A percentile compares a stretch with the other conserved stretches of the same genome.
These are phyloP conservation scores for Caryopteris hybrid DNA, from an alignment of 305 asterid genomes.

Conservation along the genomic window DNA sequence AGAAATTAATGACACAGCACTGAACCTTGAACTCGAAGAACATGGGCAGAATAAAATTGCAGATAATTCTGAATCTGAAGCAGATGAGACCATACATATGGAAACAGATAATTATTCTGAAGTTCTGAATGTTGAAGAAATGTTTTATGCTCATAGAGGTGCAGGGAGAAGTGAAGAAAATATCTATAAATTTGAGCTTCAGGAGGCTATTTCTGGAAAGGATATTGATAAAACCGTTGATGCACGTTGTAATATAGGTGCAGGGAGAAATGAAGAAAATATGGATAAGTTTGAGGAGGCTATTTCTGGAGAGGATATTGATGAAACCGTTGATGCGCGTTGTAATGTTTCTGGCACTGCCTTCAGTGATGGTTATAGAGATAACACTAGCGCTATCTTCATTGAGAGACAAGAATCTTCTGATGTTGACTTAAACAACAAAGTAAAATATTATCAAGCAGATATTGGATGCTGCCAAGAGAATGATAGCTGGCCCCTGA, in stretches of 20 bases:
- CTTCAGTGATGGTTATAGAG: too few relatives aligned
- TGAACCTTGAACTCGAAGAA: background rate
- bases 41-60: slow-evolving; percentile 18
- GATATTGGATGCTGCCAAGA: slow-evolving; percentile 22
- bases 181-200: slow-evolving; percentile 21
- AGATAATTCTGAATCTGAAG: slow-evolving; percentile 19
- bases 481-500: slow-evolving; percentile 15
- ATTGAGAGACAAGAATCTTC: slow-evolving; percentile 33
- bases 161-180: slow-evolving; percentile 31
- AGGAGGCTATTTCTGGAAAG: slow-evolving; percentile 33
- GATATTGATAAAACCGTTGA: too few relatives aligned
- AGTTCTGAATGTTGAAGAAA: slow-evolving; percentile 22
- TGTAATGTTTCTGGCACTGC: slow-evolving; percentile 14
- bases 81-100: slow-evolving; percentile 9
- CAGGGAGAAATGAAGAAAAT: too few relatives aligned
- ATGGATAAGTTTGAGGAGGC: too few relatives aligned
- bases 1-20: slow-evolving; percentile 25
- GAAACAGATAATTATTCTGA: slow-evolving; percentile 25
- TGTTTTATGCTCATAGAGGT: too few relatives aligned
- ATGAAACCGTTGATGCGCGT: slow-evolving; percentile 30
- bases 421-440: slow-evolving; percentile 22
- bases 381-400: slow-evolving; percentile 17
- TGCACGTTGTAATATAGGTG: too few relatives aligned
- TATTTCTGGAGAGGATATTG: slow-evolving; percentile 27
- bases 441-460: slow-evolving; percentile 20